Base-by-base conservation (phyloP, 2,329 filamentous ascomycete genomes). In the Mycosphaerella arachidis region DNA sequence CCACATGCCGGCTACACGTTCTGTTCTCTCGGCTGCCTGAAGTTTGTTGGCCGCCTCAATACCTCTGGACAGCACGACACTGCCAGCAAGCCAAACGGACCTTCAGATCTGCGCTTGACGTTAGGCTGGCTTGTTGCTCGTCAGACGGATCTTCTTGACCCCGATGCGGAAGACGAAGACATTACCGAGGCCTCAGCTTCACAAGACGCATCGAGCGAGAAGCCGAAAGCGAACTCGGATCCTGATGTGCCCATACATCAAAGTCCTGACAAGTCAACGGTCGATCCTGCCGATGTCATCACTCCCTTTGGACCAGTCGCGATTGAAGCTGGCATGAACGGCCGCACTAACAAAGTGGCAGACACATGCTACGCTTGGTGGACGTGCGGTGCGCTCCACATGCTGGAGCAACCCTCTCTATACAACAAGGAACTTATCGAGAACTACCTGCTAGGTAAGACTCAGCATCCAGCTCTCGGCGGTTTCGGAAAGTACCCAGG, bases 311-410 rank as follows among this genome's bases (percentile, higher is more conserved):
- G 31, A 5, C 51, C 59, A 18, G 53, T 56, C 18, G 50, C 59
- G 35, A 29, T 55, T 27, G 63, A 61, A 43, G 67, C 91, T 1
- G 94, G 92, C 9, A 92, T 95, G 76, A 96, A 95, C 70, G 94
- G 94, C 29, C 86, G 94, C 53, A 86, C 85, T 72, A 97, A 96
- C 78, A 99, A 99, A 75, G 82, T 87, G 52, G 89, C 90, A 9
- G 94, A 99, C 75, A 97, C 94, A 0, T 99, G 94, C 76, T 99
- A 99, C 74, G 88, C 86, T 24, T 99, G 93, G 81, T 99, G 94
- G 94, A 91, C 90, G 0, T 82, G 83, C 4, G 91, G 85, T 1
- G 85, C 91, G 54, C 73, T 68, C 31, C 62, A 70, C 54, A 67
- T 70, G 10, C 60, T 70, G 56, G 29, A 64, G 48, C 64, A 65